phyloP scores from a whole-genome alignment of 2,329 filamentous ascomycete species.

The Albifimbria verrucaria region DNA sequence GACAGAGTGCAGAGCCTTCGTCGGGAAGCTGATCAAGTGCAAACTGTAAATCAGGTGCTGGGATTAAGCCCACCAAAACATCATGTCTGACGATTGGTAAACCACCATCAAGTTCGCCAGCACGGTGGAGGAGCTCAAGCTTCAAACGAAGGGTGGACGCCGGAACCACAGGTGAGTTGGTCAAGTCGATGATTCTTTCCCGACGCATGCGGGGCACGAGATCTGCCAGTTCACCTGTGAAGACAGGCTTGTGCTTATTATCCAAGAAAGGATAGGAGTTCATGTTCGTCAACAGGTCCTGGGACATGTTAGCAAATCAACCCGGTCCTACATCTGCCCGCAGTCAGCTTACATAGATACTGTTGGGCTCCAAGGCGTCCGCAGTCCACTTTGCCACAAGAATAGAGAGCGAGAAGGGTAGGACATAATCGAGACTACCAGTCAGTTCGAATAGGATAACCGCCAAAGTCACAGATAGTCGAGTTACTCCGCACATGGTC shows the following conservation, averaged over 20 bases:
- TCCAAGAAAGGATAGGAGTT: slow-evolving; percentile 98
- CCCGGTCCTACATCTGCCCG: too few relatives aligned
- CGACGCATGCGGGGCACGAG: slow-evolving; percentile 74
- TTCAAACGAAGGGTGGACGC: slow-evolving; percentile 75
- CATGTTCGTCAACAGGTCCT: slow-evolving; percentile 92
- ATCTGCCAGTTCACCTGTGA: slow-evolving; percentile 83
- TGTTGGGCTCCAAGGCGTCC: slow-evolving; percentile 88
- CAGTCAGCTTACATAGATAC: slow-evolving; percentile 70
- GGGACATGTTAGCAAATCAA: neutral
- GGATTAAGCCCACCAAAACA: slow-evolving; percentile 84
- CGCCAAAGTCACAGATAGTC: slow-evolving; percentile 86
- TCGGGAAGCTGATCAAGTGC: slow-evolving; percentile 81
- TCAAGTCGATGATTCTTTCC: slow-evolving; percentile 85
- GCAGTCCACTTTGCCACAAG: slow-evolving; percentile 98
- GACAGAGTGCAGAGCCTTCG: slow-evolving; percentile 69
- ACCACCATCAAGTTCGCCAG: slow-evolving; percentile 88
- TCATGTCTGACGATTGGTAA: slow-evolving; percentile 79
- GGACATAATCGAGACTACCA: slow-evolving; percentile 88
- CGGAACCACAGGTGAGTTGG: slow-evolving; percentile 73
- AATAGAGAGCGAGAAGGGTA: slow-evolving; percentile 90
- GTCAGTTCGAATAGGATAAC: slow-evolving; percentile 97
- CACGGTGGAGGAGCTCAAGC: slow-evolving; percentile 75
- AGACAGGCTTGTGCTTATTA: slow-evolving; percentile 89
- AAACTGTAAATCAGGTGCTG: slow-evolving; percentile 89
- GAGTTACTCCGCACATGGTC: slow-evolving; percentile 96